Evolutionary conservation across 768 basidiomycete species (phyloP).

Genomic region (Saitozyma sp.): DNA sequence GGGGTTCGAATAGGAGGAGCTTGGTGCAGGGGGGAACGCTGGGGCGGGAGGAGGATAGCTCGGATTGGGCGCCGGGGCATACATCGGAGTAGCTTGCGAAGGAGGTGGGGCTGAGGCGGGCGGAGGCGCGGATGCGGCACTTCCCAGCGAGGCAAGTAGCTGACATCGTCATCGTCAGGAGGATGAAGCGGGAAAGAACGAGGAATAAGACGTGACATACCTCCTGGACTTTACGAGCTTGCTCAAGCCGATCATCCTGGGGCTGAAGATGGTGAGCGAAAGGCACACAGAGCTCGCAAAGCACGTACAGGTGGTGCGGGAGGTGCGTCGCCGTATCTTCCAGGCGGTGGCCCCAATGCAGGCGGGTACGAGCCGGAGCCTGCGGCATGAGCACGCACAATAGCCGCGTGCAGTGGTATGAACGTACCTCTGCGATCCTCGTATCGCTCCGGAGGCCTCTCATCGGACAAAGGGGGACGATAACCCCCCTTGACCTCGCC

Average conservation of each 20-base stretch:
- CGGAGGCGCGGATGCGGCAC: not conserved
- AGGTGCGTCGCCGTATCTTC: conserved; percentile 22
- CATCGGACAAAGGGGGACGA: too few species aligned
- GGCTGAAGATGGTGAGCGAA: conserved; percentile 24
- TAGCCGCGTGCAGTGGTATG: not conserved
- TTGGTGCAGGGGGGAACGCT: conserved; percentile 3
- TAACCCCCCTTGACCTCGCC: conserved; percentile 16
- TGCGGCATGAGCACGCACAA: not conserved
- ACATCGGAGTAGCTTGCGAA: not conserved
- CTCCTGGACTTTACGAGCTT: conserved; percentile 55
- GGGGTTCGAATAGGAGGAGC: conserved; percentile 2
- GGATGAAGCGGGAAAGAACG: not conserved
- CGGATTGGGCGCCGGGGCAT: conserved; percentile 1
- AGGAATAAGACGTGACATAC: conserved; percentile 9
- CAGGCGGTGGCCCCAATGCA: conserved; percentile 8
- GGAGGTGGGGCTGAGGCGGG: not conserved
- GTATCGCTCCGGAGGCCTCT: conserved; percentile 2
- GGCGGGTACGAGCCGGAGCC: conserved; percentile 11
- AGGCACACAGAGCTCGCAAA: not conserved
- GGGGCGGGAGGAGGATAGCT: conserved; percentile 4
- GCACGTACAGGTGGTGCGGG: conserved; percentile 19
- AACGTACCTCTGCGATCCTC: not conserved
- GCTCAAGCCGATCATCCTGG: conserved; percentile 77
- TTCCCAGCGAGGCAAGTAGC: conserved; percentile 2
- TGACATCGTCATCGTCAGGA: not conserved